Evolutionary conservation across 257 asterid genomes (phyloP).

Genomic region (Coffea eugenioides): DNA sequence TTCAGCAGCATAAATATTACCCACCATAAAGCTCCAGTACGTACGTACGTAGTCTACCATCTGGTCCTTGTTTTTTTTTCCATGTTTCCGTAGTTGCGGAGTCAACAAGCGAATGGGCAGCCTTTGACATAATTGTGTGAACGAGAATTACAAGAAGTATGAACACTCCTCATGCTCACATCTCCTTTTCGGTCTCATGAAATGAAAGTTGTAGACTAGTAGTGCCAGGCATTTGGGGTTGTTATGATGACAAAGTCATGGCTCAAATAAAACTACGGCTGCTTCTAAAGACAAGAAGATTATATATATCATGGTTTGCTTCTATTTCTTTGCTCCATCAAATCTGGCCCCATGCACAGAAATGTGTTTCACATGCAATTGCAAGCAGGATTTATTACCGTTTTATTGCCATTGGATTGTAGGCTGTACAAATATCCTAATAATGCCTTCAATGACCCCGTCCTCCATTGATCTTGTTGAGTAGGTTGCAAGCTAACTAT

Average conservation of each 20-base stretch:
- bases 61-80: not conserved
- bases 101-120: conserved; percentile 54
- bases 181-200: conserved; percentile 1
- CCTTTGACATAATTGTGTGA: conserved; percentile 36
- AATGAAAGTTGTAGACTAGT: conserved; percentile 37
- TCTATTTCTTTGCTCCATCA: conserved; percentile 11
- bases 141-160: conserved; percentile 14
- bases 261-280: not conserved
- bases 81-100: conserved; percentile 41
- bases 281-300: not conserved
- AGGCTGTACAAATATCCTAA: conserved; percentile 10
- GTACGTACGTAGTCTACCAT: no score
- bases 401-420: not conserved
- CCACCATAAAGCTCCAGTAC: not conserved
- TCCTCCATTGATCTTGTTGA: conserved; percentile 27
- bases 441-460: conserved; percentile 18
- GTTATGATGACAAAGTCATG: conserved; percentile 16
- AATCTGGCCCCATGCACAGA: conserved; percentile 28
- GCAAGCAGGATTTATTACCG: conserved; percentile 13
- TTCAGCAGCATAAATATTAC: not conserved
- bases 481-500: conserved; percentile 37
- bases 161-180: conserved; percentile 14
- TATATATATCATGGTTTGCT: not conserved
- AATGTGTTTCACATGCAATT: conserved; percentile 32
- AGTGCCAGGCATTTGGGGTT: conserved; percentile 15